Evolutionary conservation across 2,329 filamentous ascomycete genomes (phyloP), one percentile per base, ranked within the genome.

Genomic region (Alternaria sp.): DNA sequence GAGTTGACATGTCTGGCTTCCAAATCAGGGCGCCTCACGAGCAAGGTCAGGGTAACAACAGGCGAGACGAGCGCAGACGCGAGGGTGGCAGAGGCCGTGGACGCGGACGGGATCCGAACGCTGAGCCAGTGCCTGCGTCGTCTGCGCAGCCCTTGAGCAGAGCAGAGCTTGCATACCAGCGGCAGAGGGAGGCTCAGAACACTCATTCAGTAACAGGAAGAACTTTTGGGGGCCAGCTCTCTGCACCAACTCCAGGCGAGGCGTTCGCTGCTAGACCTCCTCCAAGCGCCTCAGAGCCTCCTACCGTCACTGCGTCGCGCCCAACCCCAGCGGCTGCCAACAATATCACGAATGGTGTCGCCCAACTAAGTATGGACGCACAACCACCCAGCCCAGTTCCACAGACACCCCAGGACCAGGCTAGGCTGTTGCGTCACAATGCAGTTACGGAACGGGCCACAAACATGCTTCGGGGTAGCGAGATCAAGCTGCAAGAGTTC

Each of bases 161-260:
- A 75, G 96, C 96, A 67, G 93, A 98, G 79, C 83, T 97, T 57
- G 95, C 96, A 3, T 97, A 93, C 78, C 95, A 98, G 75, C 87
- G 96, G 54, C 93, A 97, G 74, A 89, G 97, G 85, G 94, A 93
- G 44, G 93, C 98, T 54, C 93, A 97, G 71, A 94, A 90, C 54
- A 90, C 93, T 1, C 93, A 96, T 74, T 93, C 93, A 0, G 87
- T 93, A 0, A 89, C 92, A 0, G 90, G 88, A 47, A 88, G 93
- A 46, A 93, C 89, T 3, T 97, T 97, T 82, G 93, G 94, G 46
- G 93, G 93, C 7, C 90, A 93, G 72, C 86, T 97, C 54, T 92
- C 91, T n/a, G 78, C 85, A 19, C 74, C 75, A 40, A 77, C 76
- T n/a, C 74, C 76, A 75, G 69, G 80, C 56, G 79, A 86, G 46